These are phyloP conservation scores for Colletotrichum orbiculare DNA, from an alignment of 2,329 filamentous ascomycete genomes.

Conservation along the genomic window DNA sequence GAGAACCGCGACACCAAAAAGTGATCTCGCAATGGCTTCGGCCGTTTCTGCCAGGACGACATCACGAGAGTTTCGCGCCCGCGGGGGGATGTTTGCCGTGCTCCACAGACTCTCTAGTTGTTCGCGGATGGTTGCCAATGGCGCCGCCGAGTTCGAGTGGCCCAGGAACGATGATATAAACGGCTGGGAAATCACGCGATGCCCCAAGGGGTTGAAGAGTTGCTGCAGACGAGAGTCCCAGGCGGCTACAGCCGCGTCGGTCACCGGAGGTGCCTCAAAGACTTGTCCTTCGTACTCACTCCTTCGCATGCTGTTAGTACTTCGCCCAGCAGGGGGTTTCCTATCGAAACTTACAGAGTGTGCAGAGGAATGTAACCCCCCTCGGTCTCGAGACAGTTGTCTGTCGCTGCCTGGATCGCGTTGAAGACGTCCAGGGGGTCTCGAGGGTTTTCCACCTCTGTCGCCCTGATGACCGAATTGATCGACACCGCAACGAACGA, in stretches of 20 bases:
- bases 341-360: constrained; percentile 24
- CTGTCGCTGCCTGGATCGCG: constrained; percentile 23
- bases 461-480: constrained; percentile 34
- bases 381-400: constrained; percentile 24
- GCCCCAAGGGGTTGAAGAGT: constrained; percentile 15
- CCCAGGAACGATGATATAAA: constrained; percentile 7
- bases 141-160: constrained; percentile 2
- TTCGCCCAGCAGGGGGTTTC: neutral
- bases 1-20: constrained; percentile 32
- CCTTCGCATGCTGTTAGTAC: neutral
- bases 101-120: constrained; percentile 32
- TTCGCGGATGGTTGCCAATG: constrained; percentile 24
- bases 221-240: constrained; percentile 35
- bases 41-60: constrained; percentile 33
- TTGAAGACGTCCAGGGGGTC: constrained; percentile 28
- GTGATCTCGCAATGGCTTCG: constrained; percentile 33
- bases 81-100: neutral
- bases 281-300: constrained; percentile 26
- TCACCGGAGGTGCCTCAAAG: constrained; percentile 35
- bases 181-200: constrained; percentile 32
- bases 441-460: constrained; percentile 10
- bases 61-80: constrained; percentile 27
- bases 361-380: constrained; percentile 28
- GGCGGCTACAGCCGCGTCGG: constrained; percentile 9
- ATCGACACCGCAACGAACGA: constrained; percentile 35